A percentile compares a stretch with the other conserved stretches of the same genome.
These are phyloP conservation scores for Penicillium sp. DNA, from an alignment of 2,329 filamentous ascomycete species.

Conservation along the genomic window DNA sequence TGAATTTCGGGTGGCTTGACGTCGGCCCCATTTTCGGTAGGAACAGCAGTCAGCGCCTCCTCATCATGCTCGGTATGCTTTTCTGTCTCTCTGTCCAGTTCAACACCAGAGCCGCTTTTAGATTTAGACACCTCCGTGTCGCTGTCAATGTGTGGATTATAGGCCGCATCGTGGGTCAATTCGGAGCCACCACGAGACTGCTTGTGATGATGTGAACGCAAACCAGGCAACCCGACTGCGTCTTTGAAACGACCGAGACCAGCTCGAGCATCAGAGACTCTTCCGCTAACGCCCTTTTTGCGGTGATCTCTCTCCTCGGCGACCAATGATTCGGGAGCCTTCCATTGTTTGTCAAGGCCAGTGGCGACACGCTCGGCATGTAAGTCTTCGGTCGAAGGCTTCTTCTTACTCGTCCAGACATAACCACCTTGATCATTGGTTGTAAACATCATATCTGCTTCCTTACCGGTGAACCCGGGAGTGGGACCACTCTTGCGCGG, in stretches of 20 bases:
- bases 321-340: slow-evolving; percentile 26
- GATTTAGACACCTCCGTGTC: slow-evolving; percentile 25
- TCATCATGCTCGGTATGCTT: slow-evolving; percentile 15
- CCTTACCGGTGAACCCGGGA: slow-evolving; percentile 31
- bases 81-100: slow-evolving; percentile 19
- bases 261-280: slow-evolving; percentile 75
- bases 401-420: slow-evolving; percentile 44
- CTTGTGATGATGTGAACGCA: slow-evolving; percentile 42
- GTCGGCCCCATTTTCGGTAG: slow-evolving; percentile 11
- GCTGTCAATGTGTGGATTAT: slow-evolving; percentile 29
- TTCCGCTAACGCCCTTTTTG: slow-evolving; percentile 74
- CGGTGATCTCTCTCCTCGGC: slow-evolving; percentile 41
- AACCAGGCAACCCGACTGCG: slow-evolving; percentile 60
- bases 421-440: slow-evolving; percentile 48
- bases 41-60: slow-evolving; percentile 4
- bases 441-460: slow-evolving; percentile 44
- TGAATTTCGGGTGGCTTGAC: slow-evolving; percentile 33
- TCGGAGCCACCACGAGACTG: slow-evolving; percentile 36
- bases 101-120: slow-evolving; percentile 19
- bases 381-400: slow-evolving; percentile 41
- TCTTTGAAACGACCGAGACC: slow-evolving; percentile 84
- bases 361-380: slow-evolving; percentile 28
- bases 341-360: slow-evolving; percentile 32
- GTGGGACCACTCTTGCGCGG: slow-evolving; percentile 59
- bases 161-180: slow-evolving; percentile 28